Evolutionary conservation across 2,329 filamentous ascomycete genomes (phyloP), one percentile per base, ranked within the genome.

Genomic region (Microcyclospora tardicrescens): DNA sequence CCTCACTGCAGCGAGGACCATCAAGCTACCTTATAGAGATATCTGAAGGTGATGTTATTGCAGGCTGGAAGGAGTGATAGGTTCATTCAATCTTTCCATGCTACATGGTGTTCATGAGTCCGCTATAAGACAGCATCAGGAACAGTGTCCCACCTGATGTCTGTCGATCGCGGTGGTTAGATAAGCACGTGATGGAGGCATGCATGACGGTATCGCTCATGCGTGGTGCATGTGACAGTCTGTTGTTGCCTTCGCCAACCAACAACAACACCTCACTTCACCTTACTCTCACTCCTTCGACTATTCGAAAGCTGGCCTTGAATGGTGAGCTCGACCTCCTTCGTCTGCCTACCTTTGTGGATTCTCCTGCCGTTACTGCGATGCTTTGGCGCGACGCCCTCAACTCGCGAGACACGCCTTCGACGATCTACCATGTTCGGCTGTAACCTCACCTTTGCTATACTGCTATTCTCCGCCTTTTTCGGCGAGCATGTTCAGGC

Each of bases 371-470:
- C 19, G 8, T 24, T 31, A 39, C 49, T 50, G 48, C 44, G 43
- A 50, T 50, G 48, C 48, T 45, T 41, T 34, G 43, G 29, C 39
- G n/a, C 27, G 29, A 28, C 41, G 16, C 16, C 41, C 24, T 24
- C 41, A n/a, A 35, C 38, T 40, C 41, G 32, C 14, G 24, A 32
- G 36, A 33, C 33, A 5, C 19, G 19, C 19, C 19, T 24, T 24
- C 19, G 19, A 24, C 19, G 8, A 19, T 28, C 41, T 43, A 48
- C 38, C 36, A 50, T 51, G 45, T 42, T 39, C 24, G 43, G 36
- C 39, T 42, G 39, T 52, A 50, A 43, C 42, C 16, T 47, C 27
- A 19, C 45, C 32, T 36, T 52, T 28, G 46, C 38, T n/a, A 40
- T 38, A 38, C 38, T 51, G 36, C 37, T 51, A 35, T 35, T 45